Base-by-base conservation (phyloP, 208 protist species). In the Trichomonas vaginalis region DNA sequence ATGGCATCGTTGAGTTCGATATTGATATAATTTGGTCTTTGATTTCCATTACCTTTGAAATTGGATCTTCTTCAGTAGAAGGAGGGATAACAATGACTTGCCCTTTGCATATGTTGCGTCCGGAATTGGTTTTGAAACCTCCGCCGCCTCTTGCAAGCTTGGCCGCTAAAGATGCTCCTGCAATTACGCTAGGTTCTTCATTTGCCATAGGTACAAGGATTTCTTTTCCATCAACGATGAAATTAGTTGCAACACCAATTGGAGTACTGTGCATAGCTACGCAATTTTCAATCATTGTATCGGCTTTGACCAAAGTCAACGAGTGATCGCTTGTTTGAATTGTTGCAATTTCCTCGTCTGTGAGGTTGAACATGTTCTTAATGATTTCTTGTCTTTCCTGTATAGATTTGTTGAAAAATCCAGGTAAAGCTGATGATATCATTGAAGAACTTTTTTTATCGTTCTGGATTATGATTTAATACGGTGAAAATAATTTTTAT, bases 201-300 rank as follows among this genome's bases (percentile, higher is more conserved):
- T 40, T 95, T 70, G 47, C 88, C 15, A 45, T 51, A 45, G 88
- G 88, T 23, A 95, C 35, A 79, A 95, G 21, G 12, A 40, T 40
- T 39, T 95, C 47, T 42, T 62, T 62, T n/a, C 37, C 49, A 70
- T 95, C 49, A 51, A 95, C 35, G 23, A 95, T 70, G 23, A 95
- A 95, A 45, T 51, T 95, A 42, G 88, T 51, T 10, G 49, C 88
- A 42, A 95, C 35, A 17, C 88, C 88, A 45, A 95, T 40, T 45
- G 88, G 88, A 6, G 49, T 51, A 17, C 0, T 27, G 17, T 79
- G 49, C 46, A 27, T 70, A 23, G n/a, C 46, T 0, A 95, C 47
- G 35, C 42, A 95, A 95, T 95, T 95, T 70, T 95, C 88, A 95
- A 95, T 95, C 88, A 95, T 95, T 45, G 45, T 70, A 42, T 95